Conservation (phyloP, 495 filamentous ascomycete genomes). For the Cercophora samala region DNA sequence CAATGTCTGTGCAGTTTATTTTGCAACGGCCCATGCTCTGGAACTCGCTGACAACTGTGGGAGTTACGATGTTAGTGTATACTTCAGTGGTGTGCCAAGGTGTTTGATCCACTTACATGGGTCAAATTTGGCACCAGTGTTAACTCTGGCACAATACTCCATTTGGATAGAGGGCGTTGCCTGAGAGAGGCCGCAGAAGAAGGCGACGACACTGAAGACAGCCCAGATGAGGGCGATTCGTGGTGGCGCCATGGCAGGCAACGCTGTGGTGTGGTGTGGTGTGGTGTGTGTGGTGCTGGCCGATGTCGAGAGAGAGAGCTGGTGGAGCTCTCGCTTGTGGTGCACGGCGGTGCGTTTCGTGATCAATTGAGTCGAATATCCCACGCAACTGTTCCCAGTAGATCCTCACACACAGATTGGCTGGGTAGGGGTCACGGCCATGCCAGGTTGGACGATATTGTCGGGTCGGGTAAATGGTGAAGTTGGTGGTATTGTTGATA, state of each 20-base stretch:
- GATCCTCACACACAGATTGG: slow-evolving; percentile 2
- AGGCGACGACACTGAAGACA: slow-evolving; percentile 18
- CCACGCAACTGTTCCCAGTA: not conserved
- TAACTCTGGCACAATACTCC: slow-evolving; percentile 39
- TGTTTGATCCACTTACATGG: slow-evolving; percentile 7
- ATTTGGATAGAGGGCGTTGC: slow-evolving; percentile 33
- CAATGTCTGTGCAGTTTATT: slow-evolving; percentile 32
- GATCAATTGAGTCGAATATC: slow-evolving; percentile 6
- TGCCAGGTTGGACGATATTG: slow-evolving; percentile 5
- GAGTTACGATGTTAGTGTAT: not conserved
- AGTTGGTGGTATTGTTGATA: not conserved
- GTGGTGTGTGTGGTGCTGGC: not conserved
- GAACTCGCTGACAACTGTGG: slow-evolving; percentile 38
- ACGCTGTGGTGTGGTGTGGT: not conserved
- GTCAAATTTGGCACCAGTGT: slow-evolving; percentile 7
- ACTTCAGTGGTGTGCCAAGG: not conserved
- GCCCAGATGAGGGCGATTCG: slow-evolving; percentile 26
- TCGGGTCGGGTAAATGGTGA: not conserved
- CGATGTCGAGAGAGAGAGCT: not conserved
- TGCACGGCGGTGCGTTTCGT: not conserved
- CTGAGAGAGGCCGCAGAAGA: slow-evolving; percentile 13
- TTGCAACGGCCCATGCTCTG: slow-evolving; percentile 48
- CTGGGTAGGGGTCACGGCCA: slow-evolving; percentile 7
- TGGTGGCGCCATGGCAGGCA: slow-evolving; percentile 25
- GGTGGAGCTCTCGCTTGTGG: not conserved